Evolutionary conservation across 108 stramenopile genomes (phyloP).

Genomic region (Pseudonitzschia pungens): DNA sequence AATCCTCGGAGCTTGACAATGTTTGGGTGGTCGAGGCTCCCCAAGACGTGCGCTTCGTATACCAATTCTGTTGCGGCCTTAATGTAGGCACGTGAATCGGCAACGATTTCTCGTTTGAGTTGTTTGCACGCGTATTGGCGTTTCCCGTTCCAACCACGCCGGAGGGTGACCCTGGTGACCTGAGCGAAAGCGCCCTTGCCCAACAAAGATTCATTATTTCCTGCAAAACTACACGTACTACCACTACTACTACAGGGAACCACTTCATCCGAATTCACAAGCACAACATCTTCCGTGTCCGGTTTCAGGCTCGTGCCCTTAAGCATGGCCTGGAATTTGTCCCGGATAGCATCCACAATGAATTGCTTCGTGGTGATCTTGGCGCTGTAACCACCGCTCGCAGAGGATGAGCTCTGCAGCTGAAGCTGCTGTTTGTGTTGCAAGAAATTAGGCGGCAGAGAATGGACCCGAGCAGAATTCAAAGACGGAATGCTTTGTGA

Average conservation of each 20-base stretch:
- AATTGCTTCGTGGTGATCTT: constrained; percentile 46
- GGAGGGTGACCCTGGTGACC: constrained; percentile 32
- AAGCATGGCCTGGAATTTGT: not conserved
- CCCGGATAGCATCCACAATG: constrained; percentile 42
- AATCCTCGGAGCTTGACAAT: constrained; percentile 71
- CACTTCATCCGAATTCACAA: not conserved
- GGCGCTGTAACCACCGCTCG: constrained; percentile 28
- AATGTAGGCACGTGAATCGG: constrained; percentile 53
- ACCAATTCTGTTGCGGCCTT: constrained; percentile 68
- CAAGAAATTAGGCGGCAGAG: not conserved
- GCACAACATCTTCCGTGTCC: not conserved
- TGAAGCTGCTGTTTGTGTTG: constrained; percentile 8
- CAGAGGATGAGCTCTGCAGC: constrained; percentile 38
- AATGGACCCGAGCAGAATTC: constrained; percentile 31
- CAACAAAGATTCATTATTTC: constrained; percentile 23
- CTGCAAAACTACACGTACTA: too few relatives aligned
- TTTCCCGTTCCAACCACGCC: not conserved
- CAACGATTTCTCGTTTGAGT: constrained; percentile 48
- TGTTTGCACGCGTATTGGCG: constrained; percentile 59
- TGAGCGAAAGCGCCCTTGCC: constrained; percentile 65
- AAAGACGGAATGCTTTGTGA: constrained; percentile 40
- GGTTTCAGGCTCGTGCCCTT: not conserved
- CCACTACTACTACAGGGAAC: too few relatives aligned
- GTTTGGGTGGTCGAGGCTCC: constrained; percentile 68
- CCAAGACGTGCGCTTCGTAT: constrained; percentile 72